These are phyloP conservation scores for Aechmea fasciata DNA, from an alignment of 176 grass and related monocot species.

Conservation along the genomic window DNA sequence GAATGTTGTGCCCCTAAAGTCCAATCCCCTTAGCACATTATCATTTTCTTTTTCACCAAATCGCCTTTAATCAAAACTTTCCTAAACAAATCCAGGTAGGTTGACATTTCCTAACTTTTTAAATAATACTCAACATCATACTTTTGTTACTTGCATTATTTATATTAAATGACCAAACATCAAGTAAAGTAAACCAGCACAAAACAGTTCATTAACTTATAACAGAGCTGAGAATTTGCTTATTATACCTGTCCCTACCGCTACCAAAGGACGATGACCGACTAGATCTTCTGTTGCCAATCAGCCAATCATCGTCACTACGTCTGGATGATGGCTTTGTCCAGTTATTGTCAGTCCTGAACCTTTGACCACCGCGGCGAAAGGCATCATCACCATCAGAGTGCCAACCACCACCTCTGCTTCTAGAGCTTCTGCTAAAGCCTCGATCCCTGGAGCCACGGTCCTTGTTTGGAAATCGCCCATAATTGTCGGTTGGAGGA, in stretches of 20 bases:
- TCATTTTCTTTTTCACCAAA: no score
- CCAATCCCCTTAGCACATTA: no score
- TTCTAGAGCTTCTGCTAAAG: constrained; percentile 38
- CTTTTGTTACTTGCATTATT: no score
- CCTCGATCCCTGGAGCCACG: constrained; percentile 36
- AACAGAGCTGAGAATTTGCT: not conserved
- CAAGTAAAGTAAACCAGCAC: not conserved
- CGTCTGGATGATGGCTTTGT: constrained; percentile 14
- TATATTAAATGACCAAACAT: not conserved
- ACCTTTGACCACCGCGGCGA: constrained; percentile 52
- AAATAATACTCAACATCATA: no score
- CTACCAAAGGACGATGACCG: constrained; percentile 40
- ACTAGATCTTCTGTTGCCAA: constrained; percentile 42
- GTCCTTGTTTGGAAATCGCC: constrained; percentile 58
- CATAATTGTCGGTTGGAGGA: constrained; percentile 59
- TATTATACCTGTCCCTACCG: constrained; percentile 47
- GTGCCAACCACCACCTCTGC: constrained; percentile 30
- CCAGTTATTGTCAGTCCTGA: constrained; percentile 40
- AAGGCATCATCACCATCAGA: constrained; percentile 43
- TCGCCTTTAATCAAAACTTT: no score
- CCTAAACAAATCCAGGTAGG: no score
- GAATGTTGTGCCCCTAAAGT: no score
- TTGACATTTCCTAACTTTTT: no score
- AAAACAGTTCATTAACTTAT: not conserved
- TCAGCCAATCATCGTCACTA: constrained; percentile 32